phyloP scores from a whole-genome alignment of 805 yeast species.

The Suhomyces xylopsoci region DNA sequence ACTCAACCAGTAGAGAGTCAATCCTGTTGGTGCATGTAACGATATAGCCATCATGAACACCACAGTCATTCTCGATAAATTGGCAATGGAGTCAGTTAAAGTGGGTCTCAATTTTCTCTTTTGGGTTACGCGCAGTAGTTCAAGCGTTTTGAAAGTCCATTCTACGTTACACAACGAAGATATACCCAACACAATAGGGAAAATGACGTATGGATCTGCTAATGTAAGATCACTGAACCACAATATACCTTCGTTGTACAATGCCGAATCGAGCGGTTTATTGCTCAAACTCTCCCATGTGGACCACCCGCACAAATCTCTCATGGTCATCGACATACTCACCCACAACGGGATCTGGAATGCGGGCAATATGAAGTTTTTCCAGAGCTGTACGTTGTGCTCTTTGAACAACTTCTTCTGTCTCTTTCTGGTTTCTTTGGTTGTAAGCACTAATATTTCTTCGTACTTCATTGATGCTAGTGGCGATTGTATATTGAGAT shows the following conservation, averaged over 20 bases:
- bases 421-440: slow-evolving; percentile 74
- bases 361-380: slow-evolving; percentile 68
- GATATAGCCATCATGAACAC: slow-evolving; percentile 80
- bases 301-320: slow-evolving; percentile 72
- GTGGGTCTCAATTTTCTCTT: slow-evolving; percentile 51
- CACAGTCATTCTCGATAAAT: slow-evolving; percentile 68
- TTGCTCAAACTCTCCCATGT: slow-evolving; percentile 41
- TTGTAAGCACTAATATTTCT: slow-evolving; percentile 68
- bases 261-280: slow-evolving; percentile 48
- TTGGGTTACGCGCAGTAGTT: slow-evolving; percentile 44
- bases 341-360: slow-evolving; percentile 90
- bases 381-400: slow-evolving; percentile 75
- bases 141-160: slow-evolving; percentile 70
- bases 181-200: slow-evolving; percentile 73
- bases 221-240: slow-evolving; percentile 62
- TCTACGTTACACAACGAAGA: slow-evolving; percentile 76
- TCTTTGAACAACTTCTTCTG: slow-evolving; percentile 68
- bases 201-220: slow-evolving; percentile 57
- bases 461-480: slow-evolving; percentile 59
- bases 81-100: slow-evolving; percentile 61
- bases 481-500: slow-evolving; percentile 22
- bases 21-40: slow-evolving; percentile 80
- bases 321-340: slow-evolving; percentile 67
- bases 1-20: slow-evolving; percentile 86
- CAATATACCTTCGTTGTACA: slow-evolving; percentile 52